phyloP scores from a whole-genome alignment of 148 eudicot species.

The Rhododendron molle region DNA sequence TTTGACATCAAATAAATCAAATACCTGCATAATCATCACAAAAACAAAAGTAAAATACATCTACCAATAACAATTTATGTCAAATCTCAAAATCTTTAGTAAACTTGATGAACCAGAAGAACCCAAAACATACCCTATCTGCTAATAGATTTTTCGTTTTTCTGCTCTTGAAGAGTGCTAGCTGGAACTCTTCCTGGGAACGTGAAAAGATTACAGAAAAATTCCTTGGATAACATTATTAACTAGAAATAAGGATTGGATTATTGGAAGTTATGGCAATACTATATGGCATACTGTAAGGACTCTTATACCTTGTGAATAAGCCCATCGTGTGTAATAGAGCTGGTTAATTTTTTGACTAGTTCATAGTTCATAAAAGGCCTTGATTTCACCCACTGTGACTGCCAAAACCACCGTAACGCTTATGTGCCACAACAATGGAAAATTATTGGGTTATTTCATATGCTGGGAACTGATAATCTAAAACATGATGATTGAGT shows the following conservation, averaged over 20 bases:
- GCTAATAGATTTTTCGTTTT: slow-evolving; percentile 75
- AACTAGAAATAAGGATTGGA: no score
- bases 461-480: no score
- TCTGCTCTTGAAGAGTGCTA: slow-evolving; percentile 78
- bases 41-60: no score
- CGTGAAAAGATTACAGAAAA: neutral
- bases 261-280: neutral
- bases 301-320: slow-evolving; percentile 68
- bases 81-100: neutral
- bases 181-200: slow-evolving; percentile 79
- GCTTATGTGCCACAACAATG: neutral
- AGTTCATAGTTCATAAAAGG: slow-evolving; percentile 73
- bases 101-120: neutral
- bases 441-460: no score
- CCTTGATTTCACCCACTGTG: slow-evolving; percentile 81
- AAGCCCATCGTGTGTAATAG: slow-evolving; percentile 77
- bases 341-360: slow-evolving; percentile 76
- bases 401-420: slow-evolving; percentile 37
- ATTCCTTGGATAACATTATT: neutral
- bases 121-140: slow-evolving; percentile 55
- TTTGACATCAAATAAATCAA: slow-evolving; percentile 72
- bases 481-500: neutral
- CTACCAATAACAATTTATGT: no score
- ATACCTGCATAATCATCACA: slow-evolving; percentile 39
- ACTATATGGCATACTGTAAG: neutral